Conservation (phyloP, 176 grass and related monocot species). For the Neostapfia colusana region DNA sequence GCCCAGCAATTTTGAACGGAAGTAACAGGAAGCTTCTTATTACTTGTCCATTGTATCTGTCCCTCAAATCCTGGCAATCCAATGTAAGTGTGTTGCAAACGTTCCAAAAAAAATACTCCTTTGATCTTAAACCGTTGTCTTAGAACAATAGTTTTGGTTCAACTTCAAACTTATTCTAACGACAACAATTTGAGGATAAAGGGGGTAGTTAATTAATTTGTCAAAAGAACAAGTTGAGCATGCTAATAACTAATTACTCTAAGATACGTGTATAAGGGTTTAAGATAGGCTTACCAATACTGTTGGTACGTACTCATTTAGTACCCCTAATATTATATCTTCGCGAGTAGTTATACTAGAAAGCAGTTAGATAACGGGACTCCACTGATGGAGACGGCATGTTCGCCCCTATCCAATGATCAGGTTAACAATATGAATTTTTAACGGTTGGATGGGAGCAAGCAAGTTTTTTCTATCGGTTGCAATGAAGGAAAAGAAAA, state of each 20-base stretch:
- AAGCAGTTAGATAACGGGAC: constrained; percentile 57
- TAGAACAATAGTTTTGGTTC: no score
- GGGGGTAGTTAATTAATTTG: neutral
- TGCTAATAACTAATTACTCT: neutral
- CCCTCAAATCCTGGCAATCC: neutral
- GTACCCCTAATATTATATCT: constrained; percentile 48
- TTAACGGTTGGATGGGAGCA: constrained; percentile 36
- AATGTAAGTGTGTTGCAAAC: neutral
- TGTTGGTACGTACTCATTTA: constrained; percentile 27
- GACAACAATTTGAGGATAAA: neutral
- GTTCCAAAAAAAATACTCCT: no score
- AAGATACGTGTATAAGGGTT: neutral
- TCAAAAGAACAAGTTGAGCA: neutral
- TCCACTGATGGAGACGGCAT: constrained; percentile 42
- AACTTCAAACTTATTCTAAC: no score
- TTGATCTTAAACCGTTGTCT: no score
- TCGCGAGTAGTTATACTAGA: constrained; percentile 39
- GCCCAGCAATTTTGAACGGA: neutral
- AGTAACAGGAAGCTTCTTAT: constrained; percentile 32
- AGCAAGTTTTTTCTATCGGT: neutral
- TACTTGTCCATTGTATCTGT: neutral
- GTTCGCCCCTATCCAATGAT: constrained; percentile 22
- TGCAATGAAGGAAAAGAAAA: neutral
- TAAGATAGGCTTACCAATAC: constrained; percentile 6
- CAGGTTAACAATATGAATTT: neutral